Conservation (phyloP, 2,329 filamentous ascomycete species). For the Trichoderma sp. region DNA sequence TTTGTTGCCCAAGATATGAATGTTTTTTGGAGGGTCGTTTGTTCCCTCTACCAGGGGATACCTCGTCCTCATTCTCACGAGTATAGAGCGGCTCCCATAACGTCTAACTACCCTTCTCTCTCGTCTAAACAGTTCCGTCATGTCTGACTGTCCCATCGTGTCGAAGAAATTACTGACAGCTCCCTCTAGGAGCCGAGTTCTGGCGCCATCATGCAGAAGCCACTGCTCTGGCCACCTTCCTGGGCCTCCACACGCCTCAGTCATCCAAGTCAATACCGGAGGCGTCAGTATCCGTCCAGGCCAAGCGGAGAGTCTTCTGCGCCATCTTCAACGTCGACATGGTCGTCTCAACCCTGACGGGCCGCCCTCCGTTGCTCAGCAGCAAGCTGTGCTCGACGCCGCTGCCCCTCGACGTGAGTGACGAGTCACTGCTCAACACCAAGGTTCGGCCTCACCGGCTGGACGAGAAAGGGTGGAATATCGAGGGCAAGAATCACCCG, state of each 20-base stretch:
- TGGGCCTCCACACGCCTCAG: constrained; percentile 24
- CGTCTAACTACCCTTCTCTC: no score
- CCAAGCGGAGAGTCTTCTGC: constrained; percentile 22
- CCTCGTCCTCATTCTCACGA: no score
- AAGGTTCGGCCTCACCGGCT: constrained; percentile 1
- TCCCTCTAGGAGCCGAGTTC: constrained; percentile 16
- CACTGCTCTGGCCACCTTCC: constrained; percentile 26
- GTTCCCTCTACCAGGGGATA: no score
- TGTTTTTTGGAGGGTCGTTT: no score
- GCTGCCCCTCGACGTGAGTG: constrained; percentile 23
- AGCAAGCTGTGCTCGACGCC: constrained; percentile 21
- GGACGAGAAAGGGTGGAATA: constrained; percentile 27
- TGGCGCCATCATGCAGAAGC: constrained; percentile 24
- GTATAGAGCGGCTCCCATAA: no score
- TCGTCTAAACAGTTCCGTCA: no score
- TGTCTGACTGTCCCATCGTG: not conserved
- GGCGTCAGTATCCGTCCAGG: constrained; percentile 18
- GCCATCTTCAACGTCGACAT: constrained; percentile 26
- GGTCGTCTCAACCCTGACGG: constrained; percentile 20
- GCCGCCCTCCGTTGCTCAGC: constrained; percentile 24
- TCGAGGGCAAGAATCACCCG: constrained; percentile 5
- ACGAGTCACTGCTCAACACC: constrained; percentile 14
- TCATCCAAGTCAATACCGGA: not conserved
- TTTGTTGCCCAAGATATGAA: no score
- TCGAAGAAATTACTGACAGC: not conserved